phyloP scores from a whole-genome alignment of 2,329 filamentous ascomycete genomes.

The Bipolaris cookei region DNA sequence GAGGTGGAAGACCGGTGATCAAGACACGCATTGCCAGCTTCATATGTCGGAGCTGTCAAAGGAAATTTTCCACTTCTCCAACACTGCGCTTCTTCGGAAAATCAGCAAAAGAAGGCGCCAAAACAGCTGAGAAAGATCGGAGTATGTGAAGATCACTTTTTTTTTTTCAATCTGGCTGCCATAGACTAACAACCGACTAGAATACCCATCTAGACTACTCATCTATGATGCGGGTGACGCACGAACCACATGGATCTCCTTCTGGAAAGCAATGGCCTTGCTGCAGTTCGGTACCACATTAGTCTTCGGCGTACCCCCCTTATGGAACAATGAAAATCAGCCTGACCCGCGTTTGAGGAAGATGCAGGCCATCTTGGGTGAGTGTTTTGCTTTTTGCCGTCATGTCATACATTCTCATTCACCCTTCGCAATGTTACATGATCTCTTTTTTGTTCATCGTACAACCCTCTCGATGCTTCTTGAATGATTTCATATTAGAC shows the following conservation, averaged over 20 bases:
- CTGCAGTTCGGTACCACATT: slow-evolving; percentile 44
- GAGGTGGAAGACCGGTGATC: background rate
- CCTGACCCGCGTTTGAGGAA: slow-evolving; percentile 37
- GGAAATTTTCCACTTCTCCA: slow-evolving; percentile 42
- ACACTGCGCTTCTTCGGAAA: slow-evolving; percentile 26
- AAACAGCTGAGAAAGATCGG: slow-evolving; percentile 29
- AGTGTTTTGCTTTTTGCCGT: background rate
- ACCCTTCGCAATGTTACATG: background rate
- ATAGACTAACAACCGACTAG: slow-evolving; percentile 13
- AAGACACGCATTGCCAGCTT: slow-evolving; percentile 24
- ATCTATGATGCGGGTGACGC: slow-evolving; percentile 49
- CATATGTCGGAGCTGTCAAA: slow-evolving; percentile 36
- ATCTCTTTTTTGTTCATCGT: background rate
- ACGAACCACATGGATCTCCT: slow-evolving; percentile 44
- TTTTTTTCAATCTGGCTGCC: too few relatives aligned
- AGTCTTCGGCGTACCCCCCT: slow-evolving; percentile 40
- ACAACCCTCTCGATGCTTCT: background rate
- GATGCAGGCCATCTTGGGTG: slow-evolving; percentile 40
- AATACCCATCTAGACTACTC: slow-evolving; percentile 37
- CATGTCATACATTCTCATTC: background rate
- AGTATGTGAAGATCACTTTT: slow-evolving; percentile 19
- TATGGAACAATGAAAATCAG: slow-evolving; percentile 45
- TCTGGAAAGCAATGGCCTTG: slow-evolving; percentile 47
- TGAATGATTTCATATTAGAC: too few relatives aligned
- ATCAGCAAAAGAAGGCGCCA: slow-evolving; percentile 24